Evolutionary conservation across 495 filamentous ascomycete genomes (phyloP), one percentile per base, ranked within the genome.

Genomic region (Chaetomium tenue): DNA sequence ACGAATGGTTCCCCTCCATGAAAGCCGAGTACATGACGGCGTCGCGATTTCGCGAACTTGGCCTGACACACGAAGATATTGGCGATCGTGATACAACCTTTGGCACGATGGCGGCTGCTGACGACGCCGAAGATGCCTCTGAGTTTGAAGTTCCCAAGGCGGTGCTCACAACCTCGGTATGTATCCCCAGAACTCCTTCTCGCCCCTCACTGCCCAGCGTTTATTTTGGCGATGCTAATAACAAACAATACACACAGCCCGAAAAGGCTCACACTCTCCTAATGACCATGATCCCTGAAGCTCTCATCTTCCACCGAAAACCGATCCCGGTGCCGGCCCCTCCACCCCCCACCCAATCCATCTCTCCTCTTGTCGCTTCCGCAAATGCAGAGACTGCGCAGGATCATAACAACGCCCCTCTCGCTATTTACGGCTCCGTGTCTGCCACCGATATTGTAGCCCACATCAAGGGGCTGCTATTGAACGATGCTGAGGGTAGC

Each of bases 261-360:
- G 70, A 68, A n/a, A 66, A 58, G 66, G 92, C 90, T 40, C 92
- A 92, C 72, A 93, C 91, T 16, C 89, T 97, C 72, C 92, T 97
- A 72, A 84, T 93, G 5, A 91, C 91, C 0, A 86, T 97, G 48
- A 92, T 96, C 69, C 93, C 93, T 7, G 88, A 89, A 18, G 86
- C 96, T 13, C 85, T 97, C 68, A 85, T 89, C 69, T 97, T 97
- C 82, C 95, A 96, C 81, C 89, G 91, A 73, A 84, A 86, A 52
- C 70, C 70, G 18, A 72, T 74, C 51, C 68, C 67, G 3, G 53
- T 55, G 65, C 72, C 81, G 46, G 20, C 64, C 15, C 46, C 68
- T 26, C 22, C 62, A 1, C 46, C 65, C 5, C 15, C 61, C 3
- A n/a, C 48, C 7, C 20, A 51, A 3, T 40, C n/a, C 20, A 53